Conservation (phyloP, 225 moss, liverwort and hornwort species). For the Neckera pumila region DNA sequence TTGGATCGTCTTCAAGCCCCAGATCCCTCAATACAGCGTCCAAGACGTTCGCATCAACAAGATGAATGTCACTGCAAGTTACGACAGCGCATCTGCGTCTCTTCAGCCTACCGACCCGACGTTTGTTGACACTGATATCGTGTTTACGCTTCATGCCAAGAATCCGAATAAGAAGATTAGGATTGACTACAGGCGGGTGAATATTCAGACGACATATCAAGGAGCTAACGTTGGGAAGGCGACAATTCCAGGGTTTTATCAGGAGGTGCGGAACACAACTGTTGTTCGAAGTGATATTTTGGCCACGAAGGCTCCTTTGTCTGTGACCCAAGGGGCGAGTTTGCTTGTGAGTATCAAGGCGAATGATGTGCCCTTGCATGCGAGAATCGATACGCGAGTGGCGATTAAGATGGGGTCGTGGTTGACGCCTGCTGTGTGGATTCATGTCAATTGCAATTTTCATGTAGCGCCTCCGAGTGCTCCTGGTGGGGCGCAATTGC, state of each 20-base stretch:
- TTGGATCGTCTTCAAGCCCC: constrained; percentile 30
- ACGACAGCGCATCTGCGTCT: neutral
- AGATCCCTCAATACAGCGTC: constrained; percentile 34
- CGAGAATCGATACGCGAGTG: constrained; percentile 17
- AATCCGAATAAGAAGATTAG: constrained; percentile 36
- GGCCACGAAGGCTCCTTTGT: constrained; percentile 7
- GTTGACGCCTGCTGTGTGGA: constrained; percentile 35
- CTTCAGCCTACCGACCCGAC: constrained; percentile 3
- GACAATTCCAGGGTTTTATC: constrained; percentile 13
- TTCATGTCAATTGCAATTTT: constrained; percentile 25
- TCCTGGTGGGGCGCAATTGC: constrained; percentile 26
- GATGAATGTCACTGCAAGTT: constrained; percentile 24
- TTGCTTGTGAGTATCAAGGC: constrained; percentile 13
- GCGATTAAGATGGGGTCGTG: constrained; percentile 28
- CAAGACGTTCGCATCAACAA: constrained; percentile 33
- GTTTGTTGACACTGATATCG: constrained; percentile 25
- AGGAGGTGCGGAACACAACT: constrained; percentile 26
- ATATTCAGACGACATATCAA: constrained; percentile 3
- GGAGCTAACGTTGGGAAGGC: constrained; percentile 20
- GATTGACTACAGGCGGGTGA: constrained; percentile 35
- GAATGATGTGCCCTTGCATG: constrained; percentile 22
- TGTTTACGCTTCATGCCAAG: constrained; percentile 19
- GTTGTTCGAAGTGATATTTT: constrained; percentile 4
- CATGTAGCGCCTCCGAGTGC: constrained; percentile 37
- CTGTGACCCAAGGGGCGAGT: constrained; percentile 5